Base-by-base conservation (phyloP, 768 basidiomycete species). In the Kwoniella pini region DNA sequence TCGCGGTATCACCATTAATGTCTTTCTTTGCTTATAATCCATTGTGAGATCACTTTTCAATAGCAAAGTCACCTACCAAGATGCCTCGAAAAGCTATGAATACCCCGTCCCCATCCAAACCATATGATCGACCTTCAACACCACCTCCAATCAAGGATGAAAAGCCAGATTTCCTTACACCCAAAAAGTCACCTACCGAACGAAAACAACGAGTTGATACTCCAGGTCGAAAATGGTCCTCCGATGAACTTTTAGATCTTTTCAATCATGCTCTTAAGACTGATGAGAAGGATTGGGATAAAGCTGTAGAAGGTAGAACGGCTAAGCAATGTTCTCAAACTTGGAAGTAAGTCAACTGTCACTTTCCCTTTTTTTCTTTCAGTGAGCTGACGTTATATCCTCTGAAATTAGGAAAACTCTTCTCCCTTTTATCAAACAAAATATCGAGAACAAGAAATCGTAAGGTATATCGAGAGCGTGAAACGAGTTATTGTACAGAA, bases 341-440 rank as follows among this genome's bases (percentile, higher is more conserved):
- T 52, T 63, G 62, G 62, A 43, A n/a, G 62, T 63, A 39, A 57
- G 62, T 13, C n/a, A 42, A 19, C n/a, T 50, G 33, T 50, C 28
- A 50, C 28, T 33, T 12, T 3, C 7, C 24, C 17, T 30, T 15
- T 31, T 7, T 10, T 12, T 26, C 22, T 1, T 2, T 7, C 40
- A n/a, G 21, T 44, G 45, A 50, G 48, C 48, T 50, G 48, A 50
- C 30, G 48, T n/a, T 12, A 50, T 27, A 31, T 50, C 31, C 3
- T 27, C 9, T 43, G 38, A 24, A 26, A 26, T 21, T 43, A 42
- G 53, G 7, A 40, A 54, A 28, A 42, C 40, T 15, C 39, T 42
- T 28, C 27, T 43, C 38, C 38, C 39, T 5, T 54, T 22, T 43
- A 43, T 42, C 38, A 42, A 17, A 21, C 38, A 54, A 30, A 17